phyloP scores from a whole-genome alignment of 2,329 filamentous ascomycete species.

The Aspergillus tanneri region DNA sequence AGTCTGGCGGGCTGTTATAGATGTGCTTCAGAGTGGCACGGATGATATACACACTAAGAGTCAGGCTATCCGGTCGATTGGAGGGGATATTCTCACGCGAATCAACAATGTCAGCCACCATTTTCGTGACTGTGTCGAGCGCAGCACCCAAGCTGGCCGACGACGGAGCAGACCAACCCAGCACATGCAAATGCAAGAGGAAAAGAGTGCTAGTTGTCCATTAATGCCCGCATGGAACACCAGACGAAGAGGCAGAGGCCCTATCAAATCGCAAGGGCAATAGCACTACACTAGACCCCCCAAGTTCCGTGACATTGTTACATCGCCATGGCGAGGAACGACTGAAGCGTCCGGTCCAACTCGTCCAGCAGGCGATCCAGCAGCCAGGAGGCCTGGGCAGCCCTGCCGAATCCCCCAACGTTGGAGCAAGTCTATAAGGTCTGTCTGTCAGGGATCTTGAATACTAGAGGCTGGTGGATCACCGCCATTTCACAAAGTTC shows the following conservation, averaged over 20 bases:
- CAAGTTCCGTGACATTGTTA: not conserved
- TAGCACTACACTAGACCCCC: not conserved
- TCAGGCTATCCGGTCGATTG: not conserved
- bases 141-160: constrained; percentile 13
- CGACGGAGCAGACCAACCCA: not conserved
- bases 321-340: constrained; percentile 6
- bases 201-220: not conserved
- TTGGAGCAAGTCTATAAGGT: not conserved
- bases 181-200: not conserved
- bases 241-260: no score
- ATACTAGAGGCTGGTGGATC: no score
- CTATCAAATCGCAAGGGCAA: not conserved
- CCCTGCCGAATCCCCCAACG: constrained; percentile 20
- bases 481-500: no score
- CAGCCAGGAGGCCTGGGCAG: constrained; percentile 25
- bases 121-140: constrained; percentile 24
- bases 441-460: not conserved
- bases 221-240: no score
- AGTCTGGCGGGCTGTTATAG: not conserved
- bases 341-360: constrained; percentile 12
- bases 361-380: constrained; percentile 23
- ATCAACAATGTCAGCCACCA: constrained; percentile 21
- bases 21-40: not conserved
- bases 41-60: not conserved
- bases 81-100: constrained; percentile 5